Base-by-base conservation (phyloP, 345 rosid genomes). In the Aegle marmelos region DNA sequence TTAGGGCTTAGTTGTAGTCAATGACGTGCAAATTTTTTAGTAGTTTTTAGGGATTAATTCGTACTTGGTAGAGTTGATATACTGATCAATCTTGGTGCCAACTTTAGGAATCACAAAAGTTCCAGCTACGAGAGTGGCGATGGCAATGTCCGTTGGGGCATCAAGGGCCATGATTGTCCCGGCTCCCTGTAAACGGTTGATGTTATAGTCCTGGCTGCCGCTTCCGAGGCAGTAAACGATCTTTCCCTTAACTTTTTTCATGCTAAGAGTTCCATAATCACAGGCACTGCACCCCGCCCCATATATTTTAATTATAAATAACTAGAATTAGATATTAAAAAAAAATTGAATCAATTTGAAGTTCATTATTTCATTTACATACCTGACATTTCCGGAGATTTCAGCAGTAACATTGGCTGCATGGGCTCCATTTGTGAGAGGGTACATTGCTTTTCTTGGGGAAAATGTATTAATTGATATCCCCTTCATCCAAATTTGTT, bases 21-120 rank as follows among this genome's bases (percentile, higher is more conserved):
- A 22, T 22, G 24, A 58, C 30, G 14, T 9, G 19, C 36, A 36
- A 10, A 6, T 36, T 24, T 13, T 31, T 1, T 4, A 14, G 10
- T 28, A 13, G 19, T 13, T 4, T 4, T 17, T 0, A 53, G 57
- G 22, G 22, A 1, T 53, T 53, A 19, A 53, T 17, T 53, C 17
- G 22, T 53, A 53, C 98, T 84, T 89, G 70, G 97, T 90, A 5
- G 94, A 84, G 90, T 87, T 92, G 76, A 93, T 90, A 80, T 95
- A 93, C 2, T 54, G 77, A 59, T 85, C 91, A 28, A 95, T 89
- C 77, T 74, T 82, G 72, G 76, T 30, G 10, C 95, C 96, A 30
- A 79, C 84, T 66, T 83, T 75, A 25, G 31, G 13, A 53, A 56
- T 19, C 24, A 95, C 88, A 21, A 24, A 74, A 62, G 95, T 62